Percentiles rank a stretch among this genome's conserved stretches.
Evolutionary conservation across 1,284 basidiomycete species (phyloP).

Genomic region (Moniliella sp.): DNA sequence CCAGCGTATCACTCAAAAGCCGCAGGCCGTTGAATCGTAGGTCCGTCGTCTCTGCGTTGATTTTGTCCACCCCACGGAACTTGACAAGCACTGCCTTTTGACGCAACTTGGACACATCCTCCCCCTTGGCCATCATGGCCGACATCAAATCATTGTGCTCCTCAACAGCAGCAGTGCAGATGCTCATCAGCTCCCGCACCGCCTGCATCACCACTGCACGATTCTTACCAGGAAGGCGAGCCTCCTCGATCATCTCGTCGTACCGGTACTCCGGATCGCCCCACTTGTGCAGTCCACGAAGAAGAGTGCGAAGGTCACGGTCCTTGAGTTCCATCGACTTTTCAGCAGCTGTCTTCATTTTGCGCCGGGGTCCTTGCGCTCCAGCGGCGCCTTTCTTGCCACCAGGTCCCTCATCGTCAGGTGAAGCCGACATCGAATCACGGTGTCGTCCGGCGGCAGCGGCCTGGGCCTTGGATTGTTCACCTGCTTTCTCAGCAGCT

Average conservation of each 20-base stretch:
- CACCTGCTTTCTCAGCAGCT: conserved; percentile 51
- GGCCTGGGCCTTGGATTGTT: too few species aligned
- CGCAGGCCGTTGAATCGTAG: conserved; percentile 71
- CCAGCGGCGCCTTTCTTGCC: conserved; percentile 27
- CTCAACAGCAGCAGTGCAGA: conserved; percentile 62
- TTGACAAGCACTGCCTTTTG: conserved; percentile 84
- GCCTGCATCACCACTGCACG: conserved; percentile 72
- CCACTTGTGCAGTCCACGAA: conserved; percentile 84
- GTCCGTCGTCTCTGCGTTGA: conserved; percentile 95
- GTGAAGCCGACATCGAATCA: too few species aligned
- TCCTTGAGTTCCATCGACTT: conserved; percentile 90
- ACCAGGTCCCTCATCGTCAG: conserved; percentile 22
- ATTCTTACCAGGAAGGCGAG: conserved; percentile 87
- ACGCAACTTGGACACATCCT: conserved; percentile 43
- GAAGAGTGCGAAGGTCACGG: conserved; percentile 81
- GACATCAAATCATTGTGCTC: conserved; percentile 47
- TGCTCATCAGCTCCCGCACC: conserved; percentile 71
- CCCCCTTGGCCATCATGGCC: conserved; percentile 46
- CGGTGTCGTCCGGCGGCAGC: too few species aligned
- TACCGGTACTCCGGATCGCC: conserved; percentile 87
- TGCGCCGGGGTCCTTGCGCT: conserved; percentile 8
- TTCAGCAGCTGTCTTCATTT: conserved; percentile 51
- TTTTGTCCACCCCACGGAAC: conserved; percentile 67
- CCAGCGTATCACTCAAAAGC: conserved; percentile 51
- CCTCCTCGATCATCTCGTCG: conserved; percentile 71